Conservation (phyloP, 768 basidiomycete species). For the Gloeophyllum trabeum region DNA sequence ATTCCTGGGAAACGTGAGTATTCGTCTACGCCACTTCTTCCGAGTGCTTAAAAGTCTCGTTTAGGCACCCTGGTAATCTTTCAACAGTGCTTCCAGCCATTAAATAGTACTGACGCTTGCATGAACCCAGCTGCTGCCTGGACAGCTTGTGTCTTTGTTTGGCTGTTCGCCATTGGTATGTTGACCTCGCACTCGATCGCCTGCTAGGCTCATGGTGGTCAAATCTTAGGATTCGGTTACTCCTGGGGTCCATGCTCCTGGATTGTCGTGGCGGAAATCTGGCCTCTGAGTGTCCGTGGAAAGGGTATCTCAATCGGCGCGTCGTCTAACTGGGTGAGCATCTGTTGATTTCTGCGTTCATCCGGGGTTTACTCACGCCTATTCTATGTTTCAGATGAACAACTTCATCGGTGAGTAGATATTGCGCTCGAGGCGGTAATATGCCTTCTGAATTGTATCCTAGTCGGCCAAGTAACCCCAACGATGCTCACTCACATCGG, state of each 20-base stretch:
- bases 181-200: slow-evolving; percentile 1
- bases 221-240: slow-evolving; percentile 55
- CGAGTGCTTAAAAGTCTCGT: background rate
- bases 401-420: too few species aligned
- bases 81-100: background rate
- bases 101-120: background rate
- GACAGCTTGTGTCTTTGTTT: slow-evolving; percentile 59
- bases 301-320: slow-evolving; percentile 70
- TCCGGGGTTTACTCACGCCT: slow-evolving; percentile 1
- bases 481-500: slow-evolving; percentile 54
- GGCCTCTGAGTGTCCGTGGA: slow-evolving; percentile 60
- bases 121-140: slow-evolving; percentile 47
- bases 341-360: slow-evolving; percentile 8
- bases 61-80: slow-evolving; percentile 22
- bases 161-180: slow-evolving; percentile 62
- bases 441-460: too few species aligned
- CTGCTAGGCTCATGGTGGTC: background rate
- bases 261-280: slow-evolving; percentile 70
- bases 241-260: slow-evolving; percentile 70
- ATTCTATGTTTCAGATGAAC: slow-evolving; percentile 41
- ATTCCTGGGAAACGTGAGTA: slow-evolving; percentile 29
- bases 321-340: slow-evolving; percentile 73
- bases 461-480: slow-evolving; percentile 62
- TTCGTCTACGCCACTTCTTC: too few species aligned
- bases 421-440: too few species aligned